Evolutionary conservation across 345 rosid species (phyloP), one percentile per base, ranked within the genome.

Genomic region (Turnera subulata): DNA sequence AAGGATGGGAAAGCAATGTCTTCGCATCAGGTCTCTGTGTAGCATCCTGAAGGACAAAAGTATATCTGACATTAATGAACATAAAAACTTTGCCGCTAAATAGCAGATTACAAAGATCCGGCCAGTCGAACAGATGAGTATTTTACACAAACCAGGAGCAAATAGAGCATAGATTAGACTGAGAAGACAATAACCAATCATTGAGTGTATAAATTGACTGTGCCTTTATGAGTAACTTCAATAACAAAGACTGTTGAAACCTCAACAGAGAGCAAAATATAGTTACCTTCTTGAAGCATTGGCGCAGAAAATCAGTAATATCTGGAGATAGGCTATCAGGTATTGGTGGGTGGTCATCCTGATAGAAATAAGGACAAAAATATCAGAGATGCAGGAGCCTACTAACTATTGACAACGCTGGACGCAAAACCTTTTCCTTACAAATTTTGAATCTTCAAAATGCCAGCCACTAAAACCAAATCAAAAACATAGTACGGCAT

Each of bases 1-100:
- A 94, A 68, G 97, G 89, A 72, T 94, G 99, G 70, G 97, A 94
- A 65, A 94, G 96, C 58, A 94, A 63, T n/a, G 96, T 85, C 76
- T 94, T 90, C 54, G 99, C 99, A 84, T 94, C 99, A 52, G 99
- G 97, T 75, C 99, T 81, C 75, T 88, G 90, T 55, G 97, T 83
- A 53, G 99, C 87, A 82, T 94, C 99, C 99, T 94, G 79, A 46
- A 68, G 72, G 23, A 64, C 18, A 46, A 58, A 65, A 69, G 52
- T 50, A 60, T 53, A 62, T 14, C 20, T 19, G 56, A 51, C 45
- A 24, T 46, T 53, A 32, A 5, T 9, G 20, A 32, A 17, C 39
- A 6, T 17, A 29, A n/a, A 18, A 3, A 29, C 4, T 3, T 29
- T 29, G 4, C 35, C 35, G 8, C 5, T 29, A 4, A 29, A 29